Percentiles rank a stretch among this genome's conserved stretches.
Evolutionary conservation across 805 yeast genomes (phyloP).

Genomic region (Kockiozyma suomiensis): DNA sequence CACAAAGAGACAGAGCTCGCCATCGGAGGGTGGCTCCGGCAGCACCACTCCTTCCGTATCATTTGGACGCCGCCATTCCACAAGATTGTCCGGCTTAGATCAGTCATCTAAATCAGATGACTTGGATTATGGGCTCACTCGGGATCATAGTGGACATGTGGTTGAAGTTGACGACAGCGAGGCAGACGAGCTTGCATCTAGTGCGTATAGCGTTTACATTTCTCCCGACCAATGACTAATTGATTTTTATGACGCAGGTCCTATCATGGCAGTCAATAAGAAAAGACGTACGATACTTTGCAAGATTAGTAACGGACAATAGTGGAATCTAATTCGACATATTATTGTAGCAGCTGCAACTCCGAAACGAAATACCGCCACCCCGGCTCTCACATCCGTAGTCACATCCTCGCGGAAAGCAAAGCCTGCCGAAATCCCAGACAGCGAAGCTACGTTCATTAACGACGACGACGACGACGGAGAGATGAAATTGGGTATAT

Average conservation of each 20-base stretch:
- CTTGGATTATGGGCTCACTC: not conserved
- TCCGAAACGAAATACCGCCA: not conserved
- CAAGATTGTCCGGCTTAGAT: not conserved
- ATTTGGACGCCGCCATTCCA: conserved; percentile 1
- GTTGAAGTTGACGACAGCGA: conserved; percentile 18
- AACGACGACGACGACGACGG: not conserved
- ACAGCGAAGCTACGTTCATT: not conserved
- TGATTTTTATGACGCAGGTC: not conserved
- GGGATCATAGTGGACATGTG: conserved; percentile 2
- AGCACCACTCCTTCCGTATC: conserved; percentile 2
- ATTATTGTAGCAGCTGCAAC: not conserved
- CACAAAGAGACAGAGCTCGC: not conserved
- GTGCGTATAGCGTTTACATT: not conserved
- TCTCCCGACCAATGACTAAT: not conserved
- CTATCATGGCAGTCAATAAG: not conserved
- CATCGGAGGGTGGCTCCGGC: conserved; percentile 1
- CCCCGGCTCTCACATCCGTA: not conserved
- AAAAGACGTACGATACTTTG: not conserved
- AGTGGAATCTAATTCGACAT: not conserved
- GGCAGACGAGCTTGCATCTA: conserved; percentile 10
- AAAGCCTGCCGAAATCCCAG: not conserved
- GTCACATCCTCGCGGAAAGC: not conserved
- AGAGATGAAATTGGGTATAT: not conserved
- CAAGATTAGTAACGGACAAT: no score
- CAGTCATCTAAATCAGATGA: not conserved